Evolutionary conservation across 2,329 filamentous ascomycete species (phyloP).

Genomic region (Onygena corvina): DNA sequence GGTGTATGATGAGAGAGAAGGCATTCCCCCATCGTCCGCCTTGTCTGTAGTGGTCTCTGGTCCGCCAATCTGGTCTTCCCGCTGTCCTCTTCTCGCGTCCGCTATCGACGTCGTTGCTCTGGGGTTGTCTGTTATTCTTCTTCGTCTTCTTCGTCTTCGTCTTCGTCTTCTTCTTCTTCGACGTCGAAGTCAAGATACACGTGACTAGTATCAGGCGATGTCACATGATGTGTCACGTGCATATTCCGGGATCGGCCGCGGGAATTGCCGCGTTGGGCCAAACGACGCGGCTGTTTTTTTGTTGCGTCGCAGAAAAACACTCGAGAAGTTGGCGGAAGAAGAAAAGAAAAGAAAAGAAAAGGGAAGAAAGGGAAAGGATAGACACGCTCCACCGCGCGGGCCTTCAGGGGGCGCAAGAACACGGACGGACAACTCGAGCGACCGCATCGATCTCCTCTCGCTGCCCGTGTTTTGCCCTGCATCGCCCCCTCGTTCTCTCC

Average conservation of each 20-base stretch:
- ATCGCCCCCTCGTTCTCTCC: constrained; percentile 2
- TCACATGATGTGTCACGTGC: not conserved
- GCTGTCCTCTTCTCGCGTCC: not conserved
- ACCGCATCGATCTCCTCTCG: too few relatives aligned
- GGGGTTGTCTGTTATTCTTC: not conserved
- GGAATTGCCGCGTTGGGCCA: too few relatives aligned
- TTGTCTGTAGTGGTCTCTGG: too few relatives aligned
- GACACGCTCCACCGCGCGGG: not conserved
- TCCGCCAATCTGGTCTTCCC: too few relatives aligned
- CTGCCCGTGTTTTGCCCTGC: not conserved
- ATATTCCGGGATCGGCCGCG: too few relatives aligned
- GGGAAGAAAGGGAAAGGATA: not conserved
- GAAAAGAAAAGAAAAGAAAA: not conserved
- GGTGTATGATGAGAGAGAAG: constrained; percentile 56
- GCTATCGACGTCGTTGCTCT: not conserved
- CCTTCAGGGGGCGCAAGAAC: not conserved
- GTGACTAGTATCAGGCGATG: constrained; percentile 2
- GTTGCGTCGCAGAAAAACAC: too few relatives aligned
- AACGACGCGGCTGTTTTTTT: too few relatives aligned
- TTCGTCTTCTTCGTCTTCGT: not conserved
- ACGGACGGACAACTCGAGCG: too few relatives aligned
- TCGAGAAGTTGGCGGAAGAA: not conserved
- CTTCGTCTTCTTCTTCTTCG: not conserved
- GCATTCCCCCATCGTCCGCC: constrained; percentile 42
- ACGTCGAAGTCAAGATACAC: not conserved